Evolutionary conservation across 768 basidiomycete species (phyloP), one percentile per base, ranked within the genome.

Genomic region (Melanogaster broomeanus): DNA sequence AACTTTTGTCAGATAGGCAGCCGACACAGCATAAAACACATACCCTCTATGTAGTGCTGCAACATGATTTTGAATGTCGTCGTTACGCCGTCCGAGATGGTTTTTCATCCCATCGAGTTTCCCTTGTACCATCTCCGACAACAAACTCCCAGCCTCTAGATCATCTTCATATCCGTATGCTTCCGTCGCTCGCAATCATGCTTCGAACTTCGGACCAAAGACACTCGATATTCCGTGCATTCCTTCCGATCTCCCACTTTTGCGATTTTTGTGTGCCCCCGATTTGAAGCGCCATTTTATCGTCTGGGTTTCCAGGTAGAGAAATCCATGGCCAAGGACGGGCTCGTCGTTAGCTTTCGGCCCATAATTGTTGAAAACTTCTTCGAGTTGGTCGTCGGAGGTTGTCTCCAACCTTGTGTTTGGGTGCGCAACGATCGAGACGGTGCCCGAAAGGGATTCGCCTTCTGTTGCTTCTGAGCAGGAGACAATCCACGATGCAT

Each of bases 311-410:
- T 25, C 82, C 56, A 2, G 79, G 72, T 4, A 95, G 65, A 0
- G 89, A 82, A 98, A 98, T 1, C 96, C 95, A 62, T 97, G 98
- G 6, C 90, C 93, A 4, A 98, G 78, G 41, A 98, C 82, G 39
- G 98, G 79, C 68, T 95, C 91, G 24, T 90, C 79, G 66, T 96
- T 95, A 0, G 92, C 84, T 65, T 97, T 97, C 0, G 85, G 81
- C 0, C 94, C 95, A 66, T 97, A 97, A 65, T 96, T 96, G 72
- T 94, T 96, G 72, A 87, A 84, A 18, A 95, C 72, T 65, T 93
- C 88, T 22, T 64, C 55, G 27, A 51, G 11, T 44, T 75, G 61
- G 15, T 76, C 79, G 1, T 68, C 54, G 1, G 56, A 54, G 4
- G 75, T 71, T 0, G 72, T 43, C 1, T 61, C 66, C 43, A 2